Percentiles rank a stretch among this genome's conserved stretches.
Conservation (phyloP, 1,284 basidiomycete genomes). For the Hymenochaete sp. region DNA sequence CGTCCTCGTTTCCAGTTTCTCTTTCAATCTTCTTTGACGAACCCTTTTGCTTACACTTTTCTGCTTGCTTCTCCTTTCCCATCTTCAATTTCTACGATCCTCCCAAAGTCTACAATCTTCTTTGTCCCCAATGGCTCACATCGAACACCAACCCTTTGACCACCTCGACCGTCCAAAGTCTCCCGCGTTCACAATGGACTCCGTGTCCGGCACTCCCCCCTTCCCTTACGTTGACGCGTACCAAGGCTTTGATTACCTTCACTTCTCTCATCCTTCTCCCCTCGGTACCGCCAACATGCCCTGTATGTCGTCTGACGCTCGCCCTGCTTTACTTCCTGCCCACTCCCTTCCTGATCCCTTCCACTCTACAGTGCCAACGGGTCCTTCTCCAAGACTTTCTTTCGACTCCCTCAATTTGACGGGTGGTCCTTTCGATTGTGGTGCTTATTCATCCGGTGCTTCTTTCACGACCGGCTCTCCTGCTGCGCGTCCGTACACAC, state of each 20-base stretch:
- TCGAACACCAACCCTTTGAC: conserved; percentile 16
- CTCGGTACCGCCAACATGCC: conserved; percentile 31
- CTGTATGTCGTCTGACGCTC: conserved; percentile 28
- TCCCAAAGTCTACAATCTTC: conserved; percentile 37
- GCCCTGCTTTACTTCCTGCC: not conserved
- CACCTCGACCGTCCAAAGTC: conserved; percentile 26
- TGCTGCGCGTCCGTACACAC: conserved; percentile 52
- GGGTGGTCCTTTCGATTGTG: conserved; percentile 41
- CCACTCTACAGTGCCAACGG: conserved; percentile 33
- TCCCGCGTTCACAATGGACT: conserved; percentile 30
- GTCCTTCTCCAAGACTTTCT: conserved; percentile 49
- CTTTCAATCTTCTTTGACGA: conserved; percentile 22
- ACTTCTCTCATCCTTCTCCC: conserved; percentile 16
- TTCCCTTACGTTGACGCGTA: conserved; percentile 18
- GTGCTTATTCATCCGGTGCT: conserved; percentile 50
- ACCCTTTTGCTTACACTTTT: conserved; percentile 40
- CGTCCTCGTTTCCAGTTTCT: conserved; percentile 22
- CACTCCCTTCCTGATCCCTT: not conserved
- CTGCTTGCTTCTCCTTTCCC: conserved; percentile 37
- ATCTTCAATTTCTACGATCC: conserved; percentile 45
- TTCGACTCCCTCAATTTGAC: conserved; percentile 54
- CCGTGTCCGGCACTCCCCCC: conserved; percentile 12
- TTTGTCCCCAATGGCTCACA: conserved; percentile 29
- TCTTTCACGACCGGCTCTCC: conserved; percentile 46
- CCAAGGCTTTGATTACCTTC: conserved; percentile 16